Percentiles rank a stretch among this genome's conserved stretches.
Conservation (phyloP, 768 basidiomycete species). For the Tricholoma matsutake region DNA sequence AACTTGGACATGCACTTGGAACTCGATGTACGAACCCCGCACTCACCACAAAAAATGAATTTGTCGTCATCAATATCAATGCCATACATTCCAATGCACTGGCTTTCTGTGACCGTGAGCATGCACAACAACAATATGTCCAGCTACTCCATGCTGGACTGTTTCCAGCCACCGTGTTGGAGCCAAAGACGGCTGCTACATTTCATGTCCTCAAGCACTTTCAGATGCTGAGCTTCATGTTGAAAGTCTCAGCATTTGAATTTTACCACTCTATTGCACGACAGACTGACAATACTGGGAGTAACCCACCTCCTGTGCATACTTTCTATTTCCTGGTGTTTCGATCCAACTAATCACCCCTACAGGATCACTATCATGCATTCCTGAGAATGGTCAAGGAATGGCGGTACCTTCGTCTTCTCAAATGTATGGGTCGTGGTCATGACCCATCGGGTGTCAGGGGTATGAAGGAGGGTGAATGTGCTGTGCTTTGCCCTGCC, state of each 20-base stretch:
- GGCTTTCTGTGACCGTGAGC: neutral
- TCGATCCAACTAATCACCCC: neutral
- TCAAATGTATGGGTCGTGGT: conserved; percentile 18
- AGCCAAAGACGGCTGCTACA: conserved; percentile 11
- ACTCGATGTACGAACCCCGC: neutral
- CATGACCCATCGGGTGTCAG: conserved; percentile 15
- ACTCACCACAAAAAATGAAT: neutral
- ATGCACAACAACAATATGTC: neutral
- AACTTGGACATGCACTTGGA: neutral
- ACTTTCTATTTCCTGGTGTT: neutral
- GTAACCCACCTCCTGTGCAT: neutral
- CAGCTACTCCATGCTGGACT: conserved; percentile 10
- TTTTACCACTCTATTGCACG: conserved; percentile 8
- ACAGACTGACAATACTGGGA: too few species aligned
- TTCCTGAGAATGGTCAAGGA: conserved; percentile 16
- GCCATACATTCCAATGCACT: neutral
- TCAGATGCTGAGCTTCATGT: conserved; percentile 11
- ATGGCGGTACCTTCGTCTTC: conserved; percentile 17
- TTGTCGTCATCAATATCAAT: neutral
- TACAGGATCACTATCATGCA: conserved; percentile 18
- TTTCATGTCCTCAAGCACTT: conserved; percentile 9
- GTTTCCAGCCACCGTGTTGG: conserved; percentile 9
- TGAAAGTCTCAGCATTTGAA: conserved; percentile 12
- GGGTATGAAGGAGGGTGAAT: conserved; percentile 14
- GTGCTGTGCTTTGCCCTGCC: conserved; percentile 26